Evolutionary conservation across 2,329 filamentous ascomycete species (phyloP).

Genomic region (Dothideomycetidae sp.): DNA sequence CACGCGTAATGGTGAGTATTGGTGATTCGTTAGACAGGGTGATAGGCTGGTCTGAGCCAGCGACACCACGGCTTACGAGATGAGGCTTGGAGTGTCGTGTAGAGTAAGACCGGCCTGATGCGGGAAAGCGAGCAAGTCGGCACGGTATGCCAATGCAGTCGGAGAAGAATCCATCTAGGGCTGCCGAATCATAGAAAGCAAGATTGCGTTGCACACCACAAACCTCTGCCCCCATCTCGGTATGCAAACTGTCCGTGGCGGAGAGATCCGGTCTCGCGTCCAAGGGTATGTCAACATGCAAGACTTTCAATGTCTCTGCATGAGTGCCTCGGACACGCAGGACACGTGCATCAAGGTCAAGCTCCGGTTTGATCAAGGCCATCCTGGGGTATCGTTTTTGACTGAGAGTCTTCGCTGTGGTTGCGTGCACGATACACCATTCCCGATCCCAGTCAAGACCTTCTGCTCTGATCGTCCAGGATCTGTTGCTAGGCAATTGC

Average conservation of each 20-base stretch:
- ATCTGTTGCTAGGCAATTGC: slow-evolving; percentile 44
- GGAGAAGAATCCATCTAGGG: slow-evolving; percentile 66
- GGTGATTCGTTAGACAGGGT: slow-evolving; percentile 87
- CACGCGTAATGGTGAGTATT: slow-evolving; percentile 67
- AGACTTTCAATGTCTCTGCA: background rate
- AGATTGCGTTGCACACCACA: slow-evolving; percentile 42
- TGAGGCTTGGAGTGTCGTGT: slow-evolving; percentile 59
- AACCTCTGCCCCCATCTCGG: slow-evolving; percentile 25
- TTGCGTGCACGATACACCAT: slow-evolving; percentile 85
- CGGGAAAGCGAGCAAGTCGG: slow-evolving; percentile 68
- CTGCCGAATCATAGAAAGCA: background rate
- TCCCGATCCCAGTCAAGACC: slow-evolving; percentile 90
- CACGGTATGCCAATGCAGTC: slow-evolving; percentile 63
- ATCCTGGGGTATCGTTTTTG: slow-evolving; percentile 83
- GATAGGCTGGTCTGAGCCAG: slow-evolving; percentile 41
- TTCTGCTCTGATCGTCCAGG: slow-evolving; percentile 68
- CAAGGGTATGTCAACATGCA: slow-evolving; percentile 1
- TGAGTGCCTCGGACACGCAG: slow-evolving; percentile 41
- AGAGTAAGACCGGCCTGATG: slow-evolving; percentile 41
- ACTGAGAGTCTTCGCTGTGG: slow-evolving; percentile 68
- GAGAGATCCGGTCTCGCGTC: background rate
- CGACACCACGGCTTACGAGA: slow-evolving; percentile 32
- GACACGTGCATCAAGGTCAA: slow-evolving; percentile 56
- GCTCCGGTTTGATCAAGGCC: slow-evolving; percentile 61
- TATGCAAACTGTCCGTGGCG: background rate